Conservation (phyloP, 1,284 basidiomycete genomes). For the Austropuccinia psidii region DNA sequence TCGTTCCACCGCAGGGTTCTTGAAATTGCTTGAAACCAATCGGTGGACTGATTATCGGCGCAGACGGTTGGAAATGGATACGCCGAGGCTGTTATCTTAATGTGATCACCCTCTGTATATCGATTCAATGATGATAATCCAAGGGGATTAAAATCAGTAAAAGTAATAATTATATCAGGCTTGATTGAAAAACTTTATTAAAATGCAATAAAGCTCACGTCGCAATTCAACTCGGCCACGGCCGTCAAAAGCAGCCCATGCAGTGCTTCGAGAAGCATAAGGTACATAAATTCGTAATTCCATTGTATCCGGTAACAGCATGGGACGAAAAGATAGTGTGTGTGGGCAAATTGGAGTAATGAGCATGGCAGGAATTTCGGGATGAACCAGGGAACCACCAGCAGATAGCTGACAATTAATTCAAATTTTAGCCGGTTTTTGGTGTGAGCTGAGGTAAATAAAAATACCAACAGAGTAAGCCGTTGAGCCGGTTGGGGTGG, state of each 20-base stretch:
- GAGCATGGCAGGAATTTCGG: slow-evolving; percentile 90
- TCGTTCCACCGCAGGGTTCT: slow-evolving; percentile 96
- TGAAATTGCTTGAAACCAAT: slow-evolving; percentile 96
- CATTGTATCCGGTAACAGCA: slow-evolving; percentile 98
- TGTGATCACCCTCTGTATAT: slow-evolving; percentile 81
- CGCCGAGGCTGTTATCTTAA: slow-evolving; percentile 94
- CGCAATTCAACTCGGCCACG: slow-evolving; percentile 89
- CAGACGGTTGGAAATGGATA: slow-evolving; percentile 99
- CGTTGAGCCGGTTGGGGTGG: slow-evolving; percentile 95
- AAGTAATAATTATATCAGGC: not conserved
- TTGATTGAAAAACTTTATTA: not conserved
- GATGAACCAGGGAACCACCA: slow-evolving; percentile 93
- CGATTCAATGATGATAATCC: not conserved
- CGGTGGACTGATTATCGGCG: slow-evolving; percentile 90
- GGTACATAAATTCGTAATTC: slow-evolving; percentile 96
- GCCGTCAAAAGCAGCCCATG: slow-evolving; percentile 98
- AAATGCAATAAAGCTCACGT: too few species aligned
- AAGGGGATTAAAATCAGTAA: not conserved
- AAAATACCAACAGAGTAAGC: slow-evolving; percentile 73
- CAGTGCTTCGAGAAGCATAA: slow-evolving; percentile 93
- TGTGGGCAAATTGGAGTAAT: slow-evolving; percentile 99
- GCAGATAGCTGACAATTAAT: slow-evolving; percentile 65
- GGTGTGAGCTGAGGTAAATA: not conserved
- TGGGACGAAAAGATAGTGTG: slow-evolving; percentile 95
- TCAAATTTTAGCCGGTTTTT: not conserved